A percentile compares a stretch with the other conserved stretches of the same genome.
These are phyloP conservation scores for Blastobotrys malaysiensis DNA, from an alignment of 1,139 yeast species.

Conservation along the genomic window DNA sequence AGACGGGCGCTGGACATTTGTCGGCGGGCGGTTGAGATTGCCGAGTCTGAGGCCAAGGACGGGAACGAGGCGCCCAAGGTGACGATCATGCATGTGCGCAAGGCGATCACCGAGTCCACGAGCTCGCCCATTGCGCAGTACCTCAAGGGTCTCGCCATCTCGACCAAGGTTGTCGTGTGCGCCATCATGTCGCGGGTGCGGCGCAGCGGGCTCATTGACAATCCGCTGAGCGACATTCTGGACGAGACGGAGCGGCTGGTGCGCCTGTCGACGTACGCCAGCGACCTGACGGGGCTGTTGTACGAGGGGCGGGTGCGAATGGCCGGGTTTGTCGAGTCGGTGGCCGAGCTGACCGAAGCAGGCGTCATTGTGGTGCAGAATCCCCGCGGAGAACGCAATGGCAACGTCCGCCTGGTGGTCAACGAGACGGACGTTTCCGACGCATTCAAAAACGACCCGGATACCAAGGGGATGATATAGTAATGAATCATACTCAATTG, in stretches of 20 bases:
- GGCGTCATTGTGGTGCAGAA: conserved; percentile 70
- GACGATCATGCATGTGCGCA: conserved; percentile 62
- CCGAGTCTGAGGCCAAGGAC: conserved; percentile 43
- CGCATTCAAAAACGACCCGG: conserved; percentile 53
- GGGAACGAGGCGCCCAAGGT: conserved; percentile 42
- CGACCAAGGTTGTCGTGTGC: conserved; percentile 64
- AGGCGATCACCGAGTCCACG: conserved; percentile 76
- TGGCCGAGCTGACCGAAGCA: conserved; percentile 67
- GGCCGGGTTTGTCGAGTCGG: conserved; percentile 46
- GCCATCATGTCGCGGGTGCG: conserved; percentile 61
- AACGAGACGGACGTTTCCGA: conserved; percentile 64
- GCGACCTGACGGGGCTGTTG: conserved; percentile 16
- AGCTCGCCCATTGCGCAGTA: conserved; percentile 64
- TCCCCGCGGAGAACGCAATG: conserved; percentile 60
- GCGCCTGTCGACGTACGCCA: conserved; percentile 30
- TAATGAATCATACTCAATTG: too few relatives aligned
- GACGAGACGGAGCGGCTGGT: conserved; percentile 63
- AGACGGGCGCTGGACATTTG: conserved; percentile 87
- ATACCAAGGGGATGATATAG: conserved; percentile 34
- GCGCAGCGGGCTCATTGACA: conserved; percentile 68
- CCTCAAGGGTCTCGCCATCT: conserved; percentile 56
- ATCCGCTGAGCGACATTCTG: conserved; percentile 64
- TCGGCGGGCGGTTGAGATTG: conserved; percentile 84
- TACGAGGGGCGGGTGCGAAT: conserved; percentile 29
- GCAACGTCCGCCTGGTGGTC: conserved; percentile 57